Percentiles rank a stretch among this genome's conserved stretches.
phyloP scores from a whole-genome alignment of 2,329 filamentous ascomycete genomes.

The Alternaria sp. region DNA sequence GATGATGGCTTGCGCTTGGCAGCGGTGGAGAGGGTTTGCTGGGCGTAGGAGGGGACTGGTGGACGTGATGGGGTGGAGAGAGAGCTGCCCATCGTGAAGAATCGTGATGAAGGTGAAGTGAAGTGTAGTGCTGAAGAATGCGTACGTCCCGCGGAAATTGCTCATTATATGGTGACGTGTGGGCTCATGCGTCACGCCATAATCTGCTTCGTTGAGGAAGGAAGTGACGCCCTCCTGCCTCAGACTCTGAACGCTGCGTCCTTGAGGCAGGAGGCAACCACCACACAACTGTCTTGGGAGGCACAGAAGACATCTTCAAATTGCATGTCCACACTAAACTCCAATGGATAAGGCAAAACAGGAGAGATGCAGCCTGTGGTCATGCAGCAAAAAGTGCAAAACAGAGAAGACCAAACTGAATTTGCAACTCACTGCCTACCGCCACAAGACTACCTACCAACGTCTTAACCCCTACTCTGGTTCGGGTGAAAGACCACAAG shows the following conservation, averaged over 20 bases:
- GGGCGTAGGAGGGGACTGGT: not conserved
- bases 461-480: not conserved
- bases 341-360: fast-evolving
- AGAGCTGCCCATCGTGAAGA: not conserved
- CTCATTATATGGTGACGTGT: not conserved
- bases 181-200: not conserved
- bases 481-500: not conserved
- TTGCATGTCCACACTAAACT: fast-evolving
- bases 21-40: not conserved
- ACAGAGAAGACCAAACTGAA: not conserved
- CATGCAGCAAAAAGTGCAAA: not conserved
- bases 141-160: not conserved
- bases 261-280: not conserved
- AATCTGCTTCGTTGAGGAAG: not conserved
- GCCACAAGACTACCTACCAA: not conserved
- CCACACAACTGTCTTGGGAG: not conserved
- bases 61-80: not conserved
- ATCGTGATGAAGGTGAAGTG: not conserved
- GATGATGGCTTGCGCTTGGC: not conserved
- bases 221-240: not conserved
- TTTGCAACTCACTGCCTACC: not conserved
- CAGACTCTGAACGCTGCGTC: not conserved
- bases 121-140: not conserved
- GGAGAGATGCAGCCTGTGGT: not conserved
- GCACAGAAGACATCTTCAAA: not conserved